Percentiles rank a stretch among this genome's conserved stretches.
These are phyloP conservation scores for Drechslera avenae DNA, from an alignment of 2,329 filamentous ascomycete species.

Conservation along the genomic window DNA sequence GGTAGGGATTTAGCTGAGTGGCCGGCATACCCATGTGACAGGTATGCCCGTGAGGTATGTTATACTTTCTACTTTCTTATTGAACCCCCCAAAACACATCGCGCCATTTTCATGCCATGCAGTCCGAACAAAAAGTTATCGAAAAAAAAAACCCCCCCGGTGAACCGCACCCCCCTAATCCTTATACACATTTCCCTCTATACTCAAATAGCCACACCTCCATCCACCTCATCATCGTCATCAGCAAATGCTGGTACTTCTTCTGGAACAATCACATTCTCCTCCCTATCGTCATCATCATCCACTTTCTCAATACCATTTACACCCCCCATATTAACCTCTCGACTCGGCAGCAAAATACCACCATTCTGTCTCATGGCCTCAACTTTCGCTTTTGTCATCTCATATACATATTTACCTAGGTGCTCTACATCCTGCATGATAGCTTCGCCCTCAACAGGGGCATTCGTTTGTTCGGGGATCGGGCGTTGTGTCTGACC, in stretches of 20 bases:
- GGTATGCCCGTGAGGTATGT: too few relatives aligned
- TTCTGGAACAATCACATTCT: slow-evolving; percentile 35
- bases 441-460: slow-evolving; percentile 58
- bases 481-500: slow-evolving; percentile 62
- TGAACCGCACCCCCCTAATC: too few relatives aligned
- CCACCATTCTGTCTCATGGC: slow-evolving; percentile 56
- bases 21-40: too few relatives aligned
- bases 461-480: slow-evolving; percentile 34
- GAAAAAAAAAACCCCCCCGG: too few relatives aligned
- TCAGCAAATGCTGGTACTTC: slow-evolving; percentile 7
- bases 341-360: slow-evolving; percentile 38
- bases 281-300: slow-evolving; percentile 38
- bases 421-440: slow-evolving; percentile 95
- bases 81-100: too few relatives aligned
- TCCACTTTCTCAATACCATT: slow-evolving; percentile 28
- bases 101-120: too few relatives aligned
- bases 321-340: slow-evolving; percentile 43
- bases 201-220: too few relatives aligned
- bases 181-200: too few relatives aligned
- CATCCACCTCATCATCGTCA: slow-evolving; percentile 8
- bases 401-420: slow-evolving; percentile 94
- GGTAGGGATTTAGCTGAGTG: too few relatives aligned
- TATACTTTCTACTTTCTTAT: too few relatives aligned
- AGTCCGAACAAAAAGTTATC: too few relatives aligned
- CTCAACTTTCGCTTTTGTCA: slow-evolving; percentile 77